A percentile compares a stretch with the other conserved stretches of the same genome.
phyloP scores from a whole-genome alignment of 768 basidiomycete genomes.

The Clitopilus hobsonii region DNA sequence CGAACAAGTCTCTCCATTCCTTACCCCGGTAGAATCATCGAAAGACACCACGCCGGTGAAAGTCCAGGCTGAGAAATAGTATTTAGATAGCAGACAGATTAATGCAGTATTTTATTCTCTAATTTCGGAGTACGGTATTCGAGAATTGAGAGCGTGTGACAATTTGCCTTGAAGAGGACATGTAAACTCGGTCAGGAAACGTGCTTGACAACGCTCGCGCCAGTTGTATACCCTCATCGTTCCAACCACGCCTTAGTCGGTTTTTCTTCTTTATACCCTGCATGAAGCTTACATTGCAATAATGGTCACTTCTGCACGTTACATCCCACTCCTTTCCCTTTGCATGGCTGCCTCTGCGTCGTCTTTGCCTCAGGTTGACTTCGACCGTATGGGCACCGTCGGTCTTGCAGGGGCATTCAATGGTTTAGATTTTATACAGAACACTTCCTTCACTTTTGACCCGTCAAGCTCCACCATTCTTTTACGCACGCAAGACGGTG shows the following conservation, averaged over 20 bases:
- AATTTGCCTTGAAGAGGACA: not conserved
- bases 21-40: slow-evolving; percentile 49
- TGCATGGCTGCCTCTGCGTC: slow-evolving; percentile 26
- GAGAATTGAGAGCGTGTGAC: not conserved
- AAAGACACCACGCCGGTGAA: slow-evolving; percentile 28
- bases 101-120: no score
- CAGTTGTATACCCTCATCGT: not conserved
- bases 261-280: slow-evolving; percentile 3
- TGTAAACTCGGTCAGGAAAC: no score
- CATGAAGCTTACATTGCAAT: slow-evolving; percentile 1
- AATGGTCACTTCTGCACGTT: slow-evolving; percentile 18
- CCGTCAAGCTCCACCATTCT: slow-evolving; percentile 69
- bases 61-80: slow-evolving; percentile 26
- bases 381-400: slow-evolving; percentile 83
- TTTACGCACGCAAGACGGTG: slow-evolving; percentile 59
- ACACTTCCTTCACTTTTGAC: slow-evolving; percentile 55
- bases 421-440: slow-evolving; percentile 76
- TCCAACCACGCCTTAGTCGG: not conserved
- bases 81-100: slow-evolving; percentile 4
- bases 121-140: not conserved
- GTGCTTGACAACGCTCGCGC: not conserved
- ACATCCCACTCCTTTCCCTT: slow-evolving; percentile 15
- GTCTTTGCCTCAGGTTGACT: slow-evolving; percentile 37
- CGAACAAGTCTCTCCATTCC: slow-evolving; percentile 57
- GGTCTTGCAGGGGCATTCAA: slow-evolving; percentile 86